Conservation (phyloP, 2,329 filamentous ascomycete species). For the Plectosphaerella plurivora region DNA sequence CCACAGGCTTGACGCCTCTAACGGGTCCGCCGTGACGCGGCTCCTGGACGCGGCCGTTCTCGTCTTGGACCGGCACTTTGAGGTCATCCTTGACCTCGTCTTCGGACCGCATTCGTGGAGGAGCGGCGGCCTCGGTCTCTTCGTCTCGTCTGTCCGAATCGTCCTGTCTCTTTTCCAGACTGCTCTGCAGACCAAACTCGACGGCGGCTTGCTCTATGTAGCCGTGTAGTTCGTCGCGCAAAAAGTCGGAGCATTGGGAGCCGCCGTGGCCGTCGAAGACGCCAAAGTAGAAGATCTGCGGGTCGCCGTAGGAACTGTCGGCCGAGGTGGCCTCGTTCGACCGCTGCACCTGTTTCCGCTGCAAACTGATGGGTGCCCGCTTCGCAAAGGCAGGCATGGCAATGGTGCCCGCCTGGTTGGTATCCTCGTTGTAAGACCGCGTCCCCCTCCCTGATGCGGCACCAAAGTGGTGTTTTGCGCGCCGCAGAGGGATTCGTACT, state of each 20-base stretch:
- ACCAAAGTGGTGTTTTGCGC: conserved; percentile 95
- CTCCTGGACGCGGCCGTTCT: conserved; percentile 26
- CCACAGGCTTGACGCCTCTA: conserved; percentile 35
- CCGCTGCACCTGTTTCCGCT: conserved; percentile 39
- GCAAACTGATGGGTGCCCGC: conserved; percentile 63
- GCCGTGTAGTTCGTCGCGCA: conserved; percentile 77
- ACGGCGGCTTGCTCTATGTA: conserved; percentile 82
- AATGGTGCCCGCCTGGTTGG: conserved; percentile 90
- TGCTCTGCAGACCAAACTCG: conserved; percentile 75
- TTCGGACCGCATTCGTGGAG: conserved; percentile 37
- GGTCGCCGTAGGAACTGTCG: conserved; percentile 78
- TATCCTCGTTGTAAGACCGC: conserved; percentile 87
- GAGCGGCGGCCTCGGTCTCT: conserved; percentile 22
- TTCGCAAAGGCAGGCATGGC: conserved; percentile 91
- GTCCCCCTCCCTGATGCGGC: conserved; percentile 74
- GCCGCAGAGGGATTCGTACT: conserved; percentile 87
- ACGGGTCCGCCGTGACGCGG: conserved; percentile 31
- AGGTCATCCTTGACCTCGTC: conserved; percentile 37
- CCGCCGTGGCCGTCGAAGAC: conserved; percentile 97
- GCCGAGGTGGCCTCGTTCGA: conserved; percentile 62
- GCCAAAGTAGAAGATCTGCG: conserved; percentile 95
- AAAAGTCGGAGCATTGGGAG: conserved; percentile 78
- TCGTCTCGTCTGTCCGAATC: conserved; percentile 16
- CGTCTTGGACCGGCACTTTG: conserved; percentile 24
- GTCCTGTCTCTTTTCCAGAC: conserved; percentile 41